phyloP scores from a whole-genome alignment of 2,329 filamentous ascomycete species.

The Chrysoporthe deuterocubensis region DNA sequence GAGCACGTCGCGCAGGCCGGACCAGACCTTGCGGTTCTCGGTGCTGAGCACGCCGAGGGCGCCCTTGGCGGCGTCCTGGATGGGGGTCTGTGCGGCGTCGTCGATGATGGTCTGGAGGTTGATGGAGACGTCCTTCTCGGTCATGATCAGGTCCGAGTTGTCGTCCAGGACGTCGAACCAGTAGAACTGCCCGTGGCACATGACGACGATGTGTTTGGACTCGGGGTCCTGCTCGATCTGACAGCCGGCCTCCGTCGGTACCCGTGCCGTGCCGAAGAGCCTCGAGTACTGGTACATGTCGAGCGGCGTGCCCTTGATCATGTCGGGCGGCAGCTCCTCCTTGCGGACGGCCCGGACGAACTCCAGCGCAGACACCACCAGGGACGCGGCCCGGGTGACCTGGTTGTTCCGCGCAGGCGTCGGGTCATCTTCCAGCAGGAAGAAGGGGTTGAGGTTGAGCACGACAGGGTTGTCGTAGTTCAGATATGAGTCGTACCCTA shows the following conservation, averaged over 20 bases:
- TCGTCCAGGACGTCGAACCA: slow-evolving; percentile 98
- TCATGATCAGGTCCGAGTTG: slow-evolving; percentile 96
- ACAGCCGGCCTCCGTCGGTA: slow-evolving; percentile 92
- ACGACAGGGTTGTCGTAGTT: slow-evolving; percentile 98
- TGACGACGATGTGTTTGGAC: slow-evolving; percentile 91
- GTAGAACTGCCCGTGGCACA: slow-evolving; percentile 96
- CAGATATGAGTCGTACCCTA: slow-evolving; percentile 95
- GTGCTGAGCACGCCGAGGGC: slow-evolving; percentile 93
- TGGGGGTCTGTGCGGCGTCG: slow-evolving; percentile 85
- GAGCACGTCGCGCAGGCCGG: slow-evolving; percentile 83
- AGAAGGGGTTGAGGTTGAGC: slow-evolving; percentile 96
- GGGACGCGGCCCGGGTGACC: slow-evolving; percentile 88
- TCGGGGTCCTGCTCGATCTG: slow-evolving; percentile 92
- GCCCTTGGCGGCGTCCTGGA: slow-evolving; percentile 93
- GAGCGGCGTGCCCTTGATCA: slow-evolving; percentile 78
- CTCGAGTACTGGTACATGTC: slow-evolving; percentile 99
- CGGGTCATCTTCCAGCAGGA: slow-evolving; percentile 94
- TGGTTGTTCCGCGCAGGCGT: slow-evolving; percentile 96
- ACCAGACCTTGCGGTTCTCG: slow-evolving; percentile 96
- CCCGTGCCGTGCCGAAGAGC: slow-evolving; percentile 90
- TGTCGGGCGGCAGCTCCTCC: slow-evolving; percentile 91
- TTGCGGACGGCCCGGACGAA: slow-evolving; percentile 92
- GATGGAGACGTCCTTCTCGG: slow-evolving; percentile 86
- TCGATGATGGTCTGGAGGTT: slow-evolving; percentile 92
- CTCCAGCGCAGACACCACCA: slow-evolving; percentile 86